Conservation (phyloP, 345 rosid genomes). For the Eucalyptus globulus region DNA sequence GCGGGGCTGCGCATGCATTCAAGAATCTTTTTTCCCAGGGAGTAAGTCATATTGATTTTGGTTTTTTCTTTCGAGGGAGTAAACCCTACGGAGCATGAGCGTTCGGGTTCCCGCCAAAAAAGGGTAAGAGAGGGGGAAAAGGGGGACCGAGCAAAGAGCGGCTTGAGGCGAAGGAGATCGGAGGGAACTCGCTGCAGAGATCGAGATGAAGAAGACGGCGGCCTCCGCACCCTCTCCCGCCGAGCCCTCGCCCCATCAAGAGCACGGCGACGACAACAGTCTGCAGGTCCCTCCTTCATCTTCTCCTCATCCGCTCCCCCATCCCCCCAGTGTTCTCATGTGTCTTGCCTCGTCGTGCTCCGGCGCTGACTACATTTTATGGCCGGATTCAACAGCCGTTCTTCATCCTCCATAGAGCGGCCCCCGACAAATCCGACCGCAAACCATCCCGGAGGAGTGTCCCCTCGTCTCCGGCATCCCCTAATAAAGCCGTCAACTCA, state of each 20-base stretch:
- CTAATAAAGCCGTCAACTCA: conserved; percentile 5
- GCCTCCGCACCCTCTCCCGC: neutral
- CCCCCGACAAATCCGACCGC: conserved; percentile 16
- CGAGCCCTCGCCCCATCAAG: neutral
- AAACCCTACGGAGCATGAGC: neutral
- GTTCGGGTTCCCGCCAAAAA: neutral
- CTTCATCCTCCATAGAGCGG: conserved; percentile 21
- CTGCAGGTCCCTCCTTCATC: neutral
- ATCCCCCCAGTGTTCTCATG: neutral
- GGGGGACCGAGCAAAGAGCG: neutral
- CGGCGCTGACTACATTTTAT: neutral
- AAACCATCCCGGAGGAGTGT: conserved; percentile 36
- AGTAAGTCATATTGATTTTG: neutral
- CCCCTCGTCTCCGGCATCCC: conserved; percentile 20
- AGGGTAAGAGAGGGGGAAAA: neutral
- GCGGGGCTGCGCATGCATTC: neutral
- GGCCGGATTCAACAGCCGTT: neutral
- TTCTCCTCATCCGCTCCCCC: neutral
- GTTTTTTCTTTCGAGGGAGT: neutral
- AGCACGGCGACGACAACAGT: neutral
- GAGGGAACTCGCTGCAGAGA: neutral
- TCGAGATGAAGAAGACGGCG: neutral
- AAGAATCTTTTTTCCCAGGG: neutral
- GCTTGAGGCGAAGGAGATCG: neutral
- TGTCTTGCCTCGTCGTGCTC: neutral